Evolutionary conservation across 2,329 filamentous ascomycete genomes (phyloP), one percentile per base, ranked within the genome.

Genomic region (Colletotrichum cordylinicola): DNA sequence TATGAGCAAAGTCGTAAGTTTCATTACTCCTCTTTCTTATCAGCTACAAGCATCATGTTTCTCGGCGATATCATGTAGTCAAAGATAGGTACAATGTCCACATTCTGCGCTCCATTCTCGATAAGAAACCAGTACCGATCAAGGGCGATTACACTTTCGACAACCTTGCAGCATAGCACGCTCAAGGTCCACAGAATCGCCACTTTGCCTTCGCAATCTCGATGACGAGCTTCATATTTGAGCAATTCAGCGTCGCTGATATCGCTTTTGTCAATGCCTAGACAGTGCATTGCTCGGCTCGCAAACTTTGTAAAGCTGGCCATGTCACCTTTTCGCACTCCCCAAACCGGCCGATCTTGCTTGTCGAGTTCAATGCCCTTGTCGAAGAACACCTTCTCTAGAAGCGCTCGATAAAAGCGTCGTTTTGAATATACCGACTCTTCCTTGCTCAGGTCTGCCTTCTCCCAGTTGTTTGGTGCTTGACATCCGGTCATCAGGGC

Each of bases 401-500:
- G 56, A 4, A 82, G 77, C 6, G 79, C 75, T 1, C 81, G 79
- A 29, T 82, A 82, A 5, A 82, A 76, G 18, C 80, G 81, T 4
- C 81, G 77, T 27, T 76, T 81, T 2, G 76, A 78, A 60, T 79
- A 82, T 5, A 73, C 61, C 1, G 82, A 82, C 37, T 68, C 72
- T 21, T 67, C 58, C 10, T 37, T 65, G 10, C 33, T 70, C 10
- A 64, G 15, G 27, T 80, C 79, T 8, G 79, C 61, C 66, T 76
- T 78, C 52, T 78, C 78, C 82, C 82, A 84, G n/a, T 83, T 84
- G 64, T 82, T 82, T 2, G 82, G 82, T 9, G 82, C 80, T 62
- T 84, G 82, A 16, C 82, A 83, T 2, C 79, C 82, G 4, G 81
- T 81, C 82, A 84, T 84, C 15, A 84, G 70, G 8, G 82, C 82